These are phyloP conservation scores for Lithohypha guttulata DNA, from an alignment of 2,329 filamentous ascomycete species.

Conservation along the genomic window DNA sequence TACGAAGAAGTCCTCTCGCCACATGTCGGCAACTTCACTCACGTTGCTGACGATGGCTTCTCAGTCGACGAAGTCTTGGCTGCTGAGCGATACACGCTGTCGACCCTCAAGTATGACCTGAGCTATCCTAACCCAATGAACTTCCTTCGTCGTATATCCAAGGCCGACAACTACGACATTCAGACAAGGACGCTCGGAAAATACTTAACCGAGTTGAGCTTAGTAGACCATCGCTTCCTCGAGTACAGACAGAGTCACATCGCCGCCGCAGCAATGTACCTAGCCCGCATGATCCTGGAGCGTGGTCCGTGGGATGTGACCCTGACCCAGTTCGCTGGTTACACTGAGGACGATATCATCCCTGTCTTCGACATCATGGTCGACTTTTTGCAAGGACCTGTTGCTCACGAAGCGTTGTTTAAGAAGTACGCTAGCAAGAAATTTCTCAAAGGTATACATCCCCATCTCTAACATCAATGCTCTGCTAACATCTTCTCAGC, in stretches of 20 bases:
- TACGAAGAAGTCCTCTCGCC: slow-evolving; percentile 97
- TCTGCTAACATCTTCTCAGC: slow-evolving; percentile 42
- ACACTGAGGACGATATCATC: slow-evolving; percentile 83
- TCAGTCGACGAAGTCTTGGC: slow-evolving; percentile 89
- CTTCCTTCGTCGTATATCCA: slow-evolving; percentile 95
- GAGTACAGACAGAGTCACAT: slow-evolving; percentile 78
- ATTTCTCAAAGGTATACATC: slow-evolving; percentile 75
- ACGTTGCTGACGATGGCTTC: slow-evolving; percentile 94
- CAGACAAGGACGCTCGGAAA: slow-evolving; percentile 94
- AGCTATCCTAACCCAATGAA: slow-evolving; percentile 99
- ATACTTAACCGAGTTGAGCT: slow-evolving; percentile 93
- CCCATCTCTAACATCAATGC: background rate
- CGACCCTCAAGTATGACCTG: slow-evolving; percentile 86
- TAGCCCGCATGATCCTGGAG: slow-evolving; percentile 80
- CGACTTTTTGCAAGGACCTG: slow-evolving; percentile 83
- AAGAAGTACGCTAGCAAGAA: slow-evolving; percentile 99
- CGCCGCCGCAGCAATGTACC: slow-evolving; percentile 88
- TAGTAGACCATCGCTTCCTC: slow-evolving; percentile 92
- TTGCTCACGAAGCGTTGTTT: slow-evolving; percentile 94
- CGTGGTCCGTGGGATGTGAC: slow-evolving; percentile 87
- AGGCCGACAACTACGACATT: slow-evolving; percentile 98
- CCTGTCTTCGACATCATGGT: slow-evolving; percentile 91
- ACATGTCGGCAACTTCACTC: slow-evolving; percentile 92
- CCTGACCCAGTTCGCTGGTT: slow-evolving; percentile 81
- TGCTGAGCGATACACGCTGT: slow-evolving; percentile 90